phyloP scores from a whole-genome alignment of 2,329 filamentous ascomycete genomes.

The Paraphoma sp. region DNA sequence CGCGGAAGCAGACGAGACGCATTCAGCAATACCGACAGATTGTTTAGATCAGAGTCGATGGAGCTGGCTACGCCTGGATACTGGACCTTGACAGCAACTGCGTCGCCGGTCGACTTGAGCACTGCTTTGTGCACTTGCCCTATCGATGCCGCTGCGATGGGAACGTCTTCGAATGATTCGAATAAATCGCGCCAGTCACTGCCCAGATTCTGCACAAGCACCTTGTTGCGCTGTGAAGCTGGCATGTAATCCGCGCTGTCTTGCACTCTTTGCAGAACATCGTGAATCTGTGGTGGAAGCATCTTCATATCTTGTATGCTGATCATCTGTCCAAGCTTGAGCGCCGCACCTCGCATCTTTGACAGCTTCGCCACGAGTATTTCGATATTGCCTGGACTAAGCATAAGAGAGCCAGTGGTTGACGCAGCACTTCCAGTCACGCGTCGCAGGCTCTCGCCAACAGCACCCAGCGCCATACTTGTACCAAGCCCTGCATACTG shows the following conservation, averaged over 20 bases:
- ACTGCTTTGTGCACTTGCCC: conserved; percentile 92
- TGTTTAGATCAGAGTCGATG: conserved; percentile 95
- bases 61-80: conserved; percentile 96
- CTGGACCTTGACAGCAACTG: conserved; percentile 94
- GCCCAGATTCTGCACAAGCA: conserved; percentile 80
- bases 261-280: conserved; percentile 91
- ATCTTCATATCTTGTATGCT: conserved; percentile 98
- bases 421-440: conserved; percentile 70
- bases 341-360: conserved; percentile 93
- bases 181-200: conserved; percentile 85
- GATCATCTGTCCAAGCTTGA: conserved; percentile 97
- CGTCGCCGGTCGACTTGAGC: conserved; percentile 74
- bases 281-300: conserved; percentile 84
- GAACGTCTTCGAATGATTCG: conserved; percentile 83
- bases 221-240: conserved; percentile 85
- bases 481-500: conserved; percentile 93
- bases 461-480: conserved; percentile 92
- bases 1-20: conserved; percentile 89
- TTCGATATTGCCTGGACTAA: conserved; percentile 91
- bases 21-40: conserved; percentile 86
- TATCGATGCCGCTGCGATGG: conserved; percentile 94
- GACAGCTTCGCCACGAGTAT: conserved; percentile 91
- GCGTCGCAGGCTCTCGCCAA: conserved; percentile 83
- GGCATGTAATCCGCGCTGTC: conserved; percentile 99
- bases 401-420: conserved; percentile 75